Base-by-base conservation (phyloP, 2,329 filamentous ascomycete species). In the Fusarium anthophilum region DNA sequence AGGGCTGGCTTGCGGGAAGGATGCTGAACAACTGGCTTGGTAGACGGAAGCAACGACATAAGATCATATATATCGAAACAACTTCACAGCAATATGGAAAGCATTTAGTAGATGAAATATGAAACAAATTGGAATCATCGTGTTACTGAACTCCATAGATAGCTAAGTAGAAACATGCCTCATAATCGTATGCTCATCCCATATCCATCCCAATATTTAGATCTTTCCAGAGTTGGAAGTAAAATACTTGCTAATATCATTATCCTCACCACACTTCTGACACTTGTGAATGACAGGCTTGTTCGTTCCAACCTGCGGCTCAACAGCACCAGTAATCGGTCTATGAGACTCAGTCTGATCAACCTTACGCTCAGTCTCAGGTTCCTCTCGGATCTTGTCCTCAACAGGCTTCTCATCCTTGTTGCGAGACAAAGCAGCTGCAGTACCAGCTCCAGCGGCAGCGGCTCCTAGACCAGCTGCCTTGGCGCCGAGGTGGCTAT, bases 181-280 rank as follows among this genome's bases (percentile, higher is more conserved):
- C 35, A 55, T 55, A 11, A 28, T 28, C 11, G 10, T 18, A 9
- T 38, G 0, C 10, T 28, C 9, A 44, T 18, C 13, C 11, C 28
- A 35, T 7, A 30, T 44, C 0, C 9, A 22, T 28, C 15, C 7
- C 20, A 37, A 8, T 4, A 4, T 10, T 51, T 47, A 69, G 2
- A 56, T 62, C 28, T 32, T 45, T 17, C 50, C n/a, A 24, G 66
- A 28, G 12, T 47, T 4, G 2, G 63, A 63, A 1, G 28, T 58
- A 17, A 70, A 72, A 20, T 70, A 70, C 30, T 61, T 24, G 57
- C 61, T 72, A 15, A 72, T 70, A 6, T 70, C 62, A 15, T 70
- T 70, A 0, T 57, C 69, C 55, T 62, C 69, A 7, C 69, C 66
- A 57, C 69, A 71, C 30, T 71, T 71, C 51, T 71, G 44, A 28